These are phyloP conservation scores for Suhomyces choctaworum DNA, from an alignment of 1,139 yeast species.

Conservation along the genomic window DNA sequence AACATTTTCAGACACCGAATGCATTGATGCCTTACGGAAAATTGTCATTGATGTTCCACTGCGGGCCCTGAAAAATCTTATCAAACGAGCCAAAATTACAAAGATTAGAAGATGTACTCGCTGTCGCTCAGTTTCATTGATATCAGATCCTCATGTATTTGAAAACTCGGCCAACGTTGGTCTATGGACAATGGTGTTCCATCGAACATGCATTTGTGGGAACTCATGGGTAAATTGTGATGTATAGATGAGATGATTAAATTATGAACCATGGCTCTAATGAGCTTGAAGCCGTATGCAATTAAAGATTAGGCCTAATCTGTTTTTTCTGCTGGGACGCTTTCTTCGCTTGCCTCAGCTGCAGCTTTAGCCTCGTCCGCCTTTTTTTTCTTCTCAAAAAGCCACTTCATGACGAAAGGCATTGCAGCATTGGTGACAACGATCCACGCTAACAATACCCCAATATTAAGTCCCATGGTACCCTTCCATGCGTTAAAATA, in stretches of 20 bases:
- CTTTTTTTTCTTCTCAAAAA: conserved; percentile 18
- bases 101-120: conserved; percentile 57
- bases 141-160: conserved; percentile 47
- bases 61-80: background rate
- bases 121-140: conserved; percentile 62
- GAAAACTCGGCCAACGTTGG: conserved; percentile 41
- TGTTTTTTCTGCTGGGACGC: background rate
- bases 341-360: background rate
- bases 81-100: conserved; percentile 3
- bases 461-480: conserved; percentile 46
- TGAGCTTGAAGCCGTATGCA: no score
- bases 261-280: no score
- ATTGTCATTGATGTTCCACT: conserved; percentile 22
- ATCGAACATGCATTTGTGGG: conserved; percentile 78
- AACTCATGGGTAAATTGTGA: conserved; percentile 60
- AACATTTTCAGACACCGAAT: conserved; percentile 24
- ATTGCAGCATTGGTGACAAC: conserved; percentile 35
- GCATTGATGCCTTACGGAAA: conserved; percentile 50
- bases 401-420: conserved; percentile 41
- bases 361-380: conserved; percentile 16
- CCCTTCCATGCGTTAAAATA: conserved; percentile 49
- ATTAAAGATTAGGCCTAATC: background rate
- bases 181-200: conserved; percentile 74
- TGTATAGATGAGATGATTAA: conserved; percentile 1
- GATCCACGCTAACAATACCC: conserved; percentile 51